Evolutionary conservation across 441 rosid genomes (phyloP).

Genomic region (Omphalea diandra): DNA sequence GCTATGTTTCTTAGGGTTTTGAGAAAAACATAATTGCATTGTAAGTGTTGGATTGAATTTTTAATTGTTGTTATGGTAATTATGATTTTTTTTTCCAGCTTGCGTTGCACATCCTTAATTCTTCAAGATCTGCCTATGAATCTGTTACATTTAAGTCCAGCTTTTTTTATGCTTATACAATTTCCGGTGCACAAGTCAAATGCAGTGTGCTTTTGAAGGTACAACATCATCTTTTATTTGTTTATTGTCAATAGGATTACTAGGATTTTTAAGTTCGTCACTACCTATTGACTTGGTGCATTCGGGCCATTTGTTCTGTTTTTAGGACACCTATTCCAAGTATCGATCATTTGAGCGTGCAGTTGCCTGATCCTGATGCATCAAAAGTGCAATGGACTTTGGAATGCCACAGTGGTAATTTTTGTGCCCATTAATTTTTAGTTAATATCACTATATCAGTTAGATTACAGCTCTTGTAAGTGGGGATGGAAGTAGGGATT

Average conservation of each 20-base stretch:
- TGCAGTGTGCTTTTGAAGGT: conserved; percentile 85
- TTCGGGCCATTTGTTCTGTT: conserved; percentile 78
- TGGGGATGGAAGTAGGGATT: too few species aligned
- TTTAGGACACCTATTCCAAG: conserved; percentile 68
- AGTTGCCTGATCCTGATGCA: conserved; percentile 70
- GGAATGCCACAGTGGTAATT: conserved; percentile 67
- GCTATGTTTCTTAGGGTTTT: too few species aligned
- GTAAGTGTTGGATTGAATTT: background rate
- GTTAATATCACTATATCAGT: too few species aligned
- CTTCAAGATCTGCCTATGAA: conserved; percentile 74
- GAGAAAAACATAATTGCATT: too few species aligned
- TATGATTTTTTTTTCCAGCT: conserved; percentile 39
- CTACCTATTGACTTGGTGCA: conserved; percentile 10
- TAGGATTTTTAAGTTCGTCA: background rate
- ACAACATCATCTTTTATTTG: background rate
- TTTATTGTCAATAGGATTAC: background rate
- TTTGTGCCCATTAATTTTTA: background rate
- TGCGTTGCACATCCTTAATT: conserved; percentile 64
- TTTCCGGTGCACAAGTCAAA: conserved; percentile 56
- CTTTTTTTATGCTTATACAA: conserved; percentile 63
- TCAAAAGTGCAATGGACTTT: conserved; percentile 74
- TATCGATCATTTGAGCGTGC: conserved; percentile 62
- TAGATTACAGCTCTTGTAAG: too few species aligned
- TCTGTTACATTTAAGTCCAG: conserved; percentile 53
- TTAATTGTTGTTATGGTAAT: conserved; percentile 1